phyloP scores from a whole-genome alignment of 768 basidiomycete species.

The Lepiota brunneoincarnata region DNA sequence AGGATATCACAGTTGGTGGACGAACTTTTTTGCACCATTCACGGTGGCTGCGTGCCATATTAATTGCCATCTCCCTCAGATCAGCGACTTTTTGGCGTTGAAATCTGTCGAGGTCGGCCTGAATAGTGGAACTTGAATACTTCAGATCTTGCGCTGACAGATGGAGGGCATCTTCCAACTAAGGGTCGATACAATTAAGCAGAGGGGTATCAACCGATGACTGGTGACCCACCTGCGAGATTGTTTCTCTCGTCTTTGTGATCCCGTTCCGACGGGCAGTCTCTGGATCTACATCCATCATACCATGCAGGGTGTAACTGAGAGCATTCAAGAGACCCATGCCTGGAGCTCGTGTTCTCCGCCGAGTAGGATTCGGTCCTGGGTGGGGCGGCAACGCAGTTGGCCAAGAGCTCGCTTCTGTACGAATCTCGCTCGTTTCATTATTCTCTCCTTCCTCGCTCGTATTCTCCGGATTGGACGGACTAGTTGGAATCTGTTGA shows the following conservation, averaged over 20 bases:
- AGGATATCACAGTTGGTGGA: conserved; percentile 10
- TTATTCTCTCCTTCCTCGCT: conserved; percentile 11
- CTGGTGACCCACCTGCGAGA: conserved; percentile 72
- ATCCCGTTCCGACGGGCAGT: conserved; percentile 91
- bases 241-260: conserved; percentile 89
- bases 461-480: conserved; percentile 27
- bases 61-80: conserved; percentile 88
- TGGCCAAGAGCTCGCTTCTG: conserved; percentile 36
- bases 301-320: conserved; percentile 92
- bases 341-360: conserved; percentile 62
- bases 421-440: conserved; percentile 17
- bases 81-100: conserved; percentile 99
- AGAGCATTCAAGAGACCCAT: conserved; percentile 89
- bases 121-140: conserved; percentile 94
- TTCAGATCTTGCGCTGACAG: conserved; percentile 91
- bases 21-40: conserved; percentile 96
- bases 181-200: conserved; percentile 11
- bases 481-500: conserved; percentile 16
- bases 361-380: conserved; percentile 64
- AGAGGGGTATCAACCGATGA: background rate
- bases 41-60: conserved; percentile 84
- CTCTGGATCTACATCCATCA: conserved; percentile 99
- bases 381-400: conserved; percentile 69
- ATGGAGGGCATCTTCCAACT: conserved; percentile 96
- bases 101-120: conserved; percentile 96